Conservation (phyloP, 768 basidiomycete genomes). For the Mycena latifolia region DNA sequence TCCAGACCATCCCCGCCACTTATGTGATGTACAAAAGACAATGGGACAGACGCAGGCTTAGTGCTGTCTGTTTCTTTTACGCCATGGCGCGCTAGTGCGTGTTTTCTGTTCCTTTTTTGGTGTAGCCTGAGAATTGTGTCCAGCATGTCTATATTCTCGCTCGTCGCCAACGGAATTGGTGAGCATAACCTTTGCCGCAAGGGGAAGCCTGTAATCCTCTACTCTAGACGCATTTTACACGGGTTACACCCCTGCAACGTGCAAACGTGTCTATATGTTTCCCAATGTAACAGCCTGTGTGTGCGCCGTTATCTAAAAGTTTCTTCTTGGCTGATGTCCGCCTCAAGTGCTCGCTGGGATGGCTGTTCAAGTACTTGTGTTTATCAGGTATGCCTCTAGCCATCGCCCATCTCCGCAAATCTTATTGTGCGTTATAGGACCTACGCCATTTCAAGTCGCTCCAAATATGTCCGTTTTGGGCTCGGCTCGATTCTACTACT, state of each 20-base stretch:
- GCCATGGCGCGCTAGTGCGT: constrained; percentile 34
- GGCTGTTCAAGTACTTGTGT: constrained; percentile 23
- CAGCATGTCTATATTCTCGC: constrained; percentile 26
- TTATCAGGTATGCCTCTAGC: constrained; percentile 10
- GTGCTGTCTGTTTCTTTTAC: constrained; percentile 24
- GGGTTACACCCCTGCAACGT: not conserved
- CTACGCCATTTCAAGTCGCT: constrained; percentile 15
- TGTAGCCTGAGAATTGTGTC: not conserved
- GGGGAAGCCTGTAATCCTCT: not conserved
- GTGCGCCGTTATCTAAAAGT: not conserved
- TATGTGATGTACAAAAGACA: constrained; percentile 21
- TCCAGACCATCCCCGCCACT: constrained; percentile 30
- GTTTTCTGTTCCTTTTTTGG: not conserved
- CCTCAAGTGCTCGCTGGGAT: constrained; percentile 24
- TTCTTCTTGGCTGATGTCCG: not conserved
- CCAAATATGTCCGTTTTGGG: constrained; percentile 17
- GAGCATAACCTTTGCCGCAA: not conserved
- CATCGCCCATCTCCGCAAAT: not conserved
- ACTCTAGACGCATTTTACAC: constrained; percentile 6
- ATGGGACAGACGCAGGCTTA: constrained; percentile 20
- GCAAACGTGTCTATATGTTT: constrained; percentile 20
- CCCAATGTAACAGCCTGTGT: constrained; percentile 29
- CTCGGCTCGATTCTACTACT: constrained; percentile 16
- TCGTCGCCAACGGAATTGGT: constrained; percentile 18
- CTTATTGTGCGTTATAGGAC: constrained; percentile 12